Evolutionary conservation across 129 eudicot genomes (phyloP).

Genomic region (Saposhnikovia divaricata): DNA sequence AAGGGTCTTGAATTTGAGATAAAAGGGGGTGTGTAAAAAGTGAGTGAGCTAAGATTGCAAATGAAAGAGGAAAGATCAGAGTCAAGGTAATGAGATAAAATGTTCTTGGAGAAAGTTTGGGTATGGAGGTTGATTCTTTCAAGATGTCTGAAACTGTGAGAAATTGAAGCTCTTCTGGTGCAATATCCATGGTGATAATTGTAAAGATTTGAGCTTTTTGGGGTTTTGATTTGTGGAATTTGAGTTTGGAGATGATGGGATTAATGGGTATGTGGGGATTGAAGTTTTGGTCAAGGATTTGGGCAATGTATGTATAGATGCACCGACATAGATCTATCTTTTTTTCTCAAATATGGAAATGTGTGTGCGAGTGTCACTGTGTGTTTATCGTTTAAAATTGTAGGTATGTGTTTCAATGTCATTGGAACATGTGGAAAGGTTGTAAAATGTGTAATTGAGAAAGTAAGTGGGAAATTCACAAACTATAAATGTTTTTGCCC

Average conservation of each 20-base stretch:
- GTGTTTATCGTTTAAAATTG: not conserved
- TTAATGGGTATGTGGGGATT: not conserved
- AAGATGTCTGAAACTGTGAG: slow-evolving; percentile 31
- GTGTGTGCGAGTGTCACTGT: not conserved
- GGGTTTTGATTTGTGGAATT: not conserved
- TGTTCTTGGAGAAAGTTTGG: slow-evolving; percentile 45
- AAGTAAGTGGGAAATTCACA: not conserved
- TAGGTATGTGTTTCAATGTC: not conserved
- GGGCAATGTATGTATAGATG: not conserved
- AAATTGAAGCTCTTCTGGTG: slow-evolving; percentile 51
- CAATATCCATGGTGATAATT: slow-evolving; percentile 14
- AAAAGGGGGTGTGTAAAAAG: slow-evolving; percentile 53
- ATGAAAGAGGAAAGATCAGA: slow-evolving; percentile 50
- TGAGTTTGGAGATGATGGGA: not conserved
- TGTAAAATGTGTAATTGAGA: not conserved
- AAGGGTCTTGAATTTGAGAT: slow-evolving; percentile 32
- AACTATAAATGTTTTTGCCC: not conserved
- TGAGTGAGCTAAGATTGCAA: slow-evolving; percentile 58
- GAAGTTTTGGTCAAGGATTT: not conserved
- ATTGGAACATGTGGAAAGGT: not conserved
- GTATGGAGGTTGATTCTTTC: slow-evolving; percentile 50
- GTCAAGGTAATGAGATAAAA: slow-evolving; percentile 51
- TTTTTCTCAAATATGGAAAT: not conserved
- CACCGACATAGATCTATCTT: not conserved
- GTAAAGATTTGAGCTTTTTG: not conserved